Percentiles rank a stretch among this genome's conserved stretches.
These are phyloP conservation scores for Ceratocystis diversiconidia DNA, from an alignment of 2,329 filamentous ascomycete genomes.

Conservation along the genomic window DNA sequence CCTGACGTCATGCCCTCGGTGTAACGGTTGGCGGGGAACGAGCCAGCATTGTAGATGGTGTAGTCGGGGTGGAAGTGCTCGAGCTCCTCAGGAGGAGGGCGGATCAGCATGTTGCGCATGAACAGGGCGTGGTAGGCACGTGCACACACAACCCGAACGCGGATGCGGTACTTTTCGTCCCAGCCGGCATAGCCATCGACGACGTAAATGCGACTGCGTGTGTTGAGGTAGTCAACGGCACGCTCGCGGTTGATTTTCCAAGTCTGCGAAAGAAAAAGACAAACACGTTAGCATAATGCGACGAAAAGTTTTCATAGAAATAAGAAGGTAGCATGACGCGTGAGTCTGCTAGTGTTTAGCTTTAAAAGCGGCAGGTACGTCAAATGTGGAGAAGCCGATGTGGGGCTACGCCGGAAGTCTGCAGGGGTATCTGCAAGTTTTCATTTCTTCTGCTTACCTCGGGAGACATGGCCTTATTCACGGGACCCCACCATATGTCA, in stretches of 20 bases:
- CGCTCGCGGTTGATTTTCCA: slow-evolving; percentile 99
- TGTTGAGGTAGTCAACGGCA: slow-evolving; percentile 98
- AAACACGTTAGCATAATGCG: not conserved
- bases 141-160: slow-evolving; percentile 92
- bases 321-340: not conserved
- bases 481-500: slow-evolving; percentile 96
- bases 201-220: slow-evolving; percentile 95
- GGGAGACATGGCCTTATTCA: slow-evolving; percentile 96
- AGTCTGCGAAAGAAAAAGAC: slow-evolving; percentile 44
- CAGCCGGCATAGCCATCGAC: slow-evolving; percentile 94
- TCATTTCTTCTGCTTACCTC: slow-evolving; percentile 48
- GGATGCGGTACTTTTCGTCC: slow-evolving; percentile 97
- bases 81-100: slow-evolving; percentile 77
- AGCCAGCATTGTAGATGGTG: slow-evolving; percentile 98
- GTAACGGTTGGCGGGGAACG: slow-evolving; percentile 96
- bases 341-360: not conserved
- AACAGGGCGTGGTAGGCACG: slow-evolving; percentile 98
- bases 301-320: not conserved
- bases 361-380: slow-evolving; percentile 9
- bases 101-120: slow-evolving; percentile 99
- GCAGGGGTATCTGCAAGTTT: not conserved
- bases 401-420: not conserved
- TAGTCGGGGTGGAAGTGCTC: slow-evolving; percentile 98
- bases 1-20: slow-evolving; percentile 98
- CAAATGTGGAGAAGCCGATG: slow-evolving; percentile 13